Conservation (phyloP, 331 rosid genomes). For the Malus hybrid region DNA sequence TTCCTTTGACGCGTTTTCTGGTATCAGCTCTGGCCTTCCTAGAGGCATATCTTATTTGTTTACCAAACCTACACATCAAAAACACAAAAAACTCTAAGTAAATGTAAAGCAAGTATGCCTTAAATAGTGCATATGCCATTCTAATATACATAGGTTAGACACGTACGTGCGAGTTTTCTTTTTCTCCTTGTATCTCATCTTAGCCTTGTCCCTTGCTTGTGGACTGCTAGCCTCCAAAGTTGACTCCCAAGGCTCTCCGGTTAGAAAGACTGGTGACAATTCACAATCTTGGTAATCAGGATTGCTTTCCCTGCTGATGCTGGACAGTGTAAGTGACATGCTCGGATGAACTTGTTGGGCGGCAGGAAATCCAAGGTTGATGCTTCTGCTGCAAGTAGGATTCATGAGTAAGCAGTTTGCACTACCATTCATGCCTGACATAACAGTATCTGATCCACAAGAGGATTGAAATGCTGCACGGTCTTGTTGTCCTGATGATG, state of each 20-base stretch:
- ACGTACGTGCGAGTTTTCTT: constrained; percentile 74
- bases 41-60: constrained; percentile 88
- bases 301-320: constrained; percentile 52
- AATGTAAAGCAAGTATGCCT: background rate
- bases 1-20: constrained; percentile 84
- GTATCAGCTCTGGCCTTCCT: constrained; percentile 95
- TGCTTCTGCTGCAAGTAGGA: constrained; percentile 33
- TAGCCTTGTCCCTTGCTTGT: constrained; percentile 74
- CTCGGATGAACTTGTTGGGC: constrained; percentile 59
- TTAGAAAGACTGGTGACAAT: constrained; percentile 45
- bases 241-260: constrained; percentile 66
- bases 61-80: constrained; percentile 63
- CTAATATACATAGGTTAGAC: constrained; percentile 7
- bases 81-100: constrained; percentile 7
- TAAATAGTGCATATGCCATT: background rate
- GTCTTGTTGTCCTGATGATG: constrained; percentile 51
- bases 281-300: constrained; percentile 63
- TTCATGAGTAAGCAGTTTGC: constrained; percentile 43
- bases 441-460: constrained; percentile 32
- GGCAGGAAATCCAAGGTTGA: constrained; percentile 55
- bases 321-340: constrained; percentile 48
- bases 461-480: constrained; percentile 44
- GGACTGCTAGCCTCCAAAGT: constrained; percentile 50
- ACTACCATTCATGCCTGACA: constrained; percentile 32
- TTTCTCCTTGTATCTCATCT: constrained; percentile 78